Base-by-base conservation (phyloP, 306 rosid genomes). In the Corylus heterophylla region DNA sequence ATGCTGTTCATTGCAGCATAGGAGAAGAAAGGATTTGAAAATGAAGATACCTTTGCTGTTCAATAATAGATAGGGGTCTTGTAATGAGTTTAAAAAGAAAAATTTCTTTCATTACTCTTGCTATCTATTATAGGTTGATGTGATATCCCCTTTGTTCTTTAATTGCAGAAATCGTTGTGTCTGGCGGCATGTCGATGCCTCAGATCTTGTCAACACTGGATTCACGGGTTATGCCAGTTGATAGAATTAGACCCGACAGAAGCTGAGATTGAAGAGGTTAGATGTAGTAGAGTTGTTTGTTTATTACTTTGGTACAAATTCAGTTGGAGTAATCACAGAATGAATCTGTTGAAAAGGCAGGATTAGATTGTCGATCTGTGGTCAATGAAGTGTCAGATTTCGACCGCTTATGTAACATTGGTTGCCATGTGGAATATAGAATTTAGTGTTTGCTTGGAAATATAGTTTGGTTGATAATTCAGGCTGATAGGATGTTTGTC, bases 131-230 rank as follows among this genome's bases (percentile, higher is more conserved):
- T 51, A 3, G 71, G 6, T 71, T 82, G 17, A 74, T 69, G 39
- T 35, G n/a, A 73, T 12, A 73, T 76, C 74, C 66, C 29, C 39
- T 74, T 44, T 58, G 17, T 80, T 83, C 47, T 47, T 69, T 54
- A 44, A 75, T 82, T 83, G 88, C 97, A 93, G 98, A 93, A 83
- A 93, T 93, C 82, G 98, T 93, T 2, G 97, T 93, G 50, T 93
- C 98, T 27, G 97, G 97, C 73, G 98, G 98, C 86, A 93, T 93
- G 98, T 93, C 98, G 48, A 93, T 93, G 98, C 98, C 98, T 6
- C 98, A 91, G 81, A 82, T 88, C 66, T 86, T 91, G 76, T 90
- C 93, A 12, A 89, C 91, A 1, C 18, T 88, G 37, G 94, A 91
- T 75, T 45, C 93, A 63, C 87, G 81, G 37, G 59, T 78, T 55